Evolutionary conservation across 164 flowering plant species (phyloP), one percentile per base, ranked within the genome.

Genomic region (Vitis rotundifolia): DNA sequence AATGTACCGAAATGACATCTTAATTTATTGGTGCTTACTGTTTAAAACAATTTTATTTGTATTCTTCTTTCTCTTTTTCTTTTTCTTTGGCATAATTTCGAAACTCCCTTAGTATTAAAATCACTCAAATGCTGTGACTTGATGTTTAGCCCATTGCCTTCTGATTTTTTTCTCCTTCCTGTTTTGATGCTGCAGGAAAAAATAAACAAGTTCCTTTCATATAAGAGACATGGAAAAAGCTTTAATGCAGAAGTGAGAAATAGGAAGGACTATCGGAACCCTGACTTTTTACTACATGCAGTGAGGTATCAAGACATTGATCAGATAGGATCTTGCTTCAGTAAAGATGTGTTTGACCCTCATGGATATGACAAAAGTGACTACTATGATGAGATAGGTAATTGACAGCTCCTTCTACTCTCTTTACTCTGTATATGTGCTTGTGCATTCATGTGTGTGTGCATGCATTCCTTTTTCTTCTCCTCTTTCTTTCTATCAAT

Each of bases 241-340:
- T 93, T 86, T 77, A 95, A 95, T 82, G 87, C 92, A 48, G 97
- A 91, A 83, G 91, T 95, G n/a, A 91, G 98, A 50, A 95, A 93
- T 68, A 87, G 83, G 71, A 95, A 95, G 82, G 97, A 87, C 66
- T 93, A 95, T 68, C 79, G 98, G 55, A 93, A 95, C 64, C 99
- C 98, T 58, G 99, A 93, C 74, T 93, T 93, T 75, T 80, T 95
- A 84, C 83, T 83, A 71, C 97, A 91, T 80, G 94, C 98, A 11
- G 97, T 95, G 84, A 89, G 83, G 18, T 93, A 93, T 78, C 98
- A 95, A 82, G 93, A 87, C 49, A 90, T 95, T 72, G 99, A 95
- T 79, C 89, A 93, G 85, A 88, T 89, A 63, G 99, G 98, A 62
- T 84, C 98, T 64, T 91, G 97, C 89, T 95, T 93, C 91, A 84